Evolutionary conservation across 345 rosid genomes (phyloP).

Genomic region (Gossypium sturtianum): DNA sequence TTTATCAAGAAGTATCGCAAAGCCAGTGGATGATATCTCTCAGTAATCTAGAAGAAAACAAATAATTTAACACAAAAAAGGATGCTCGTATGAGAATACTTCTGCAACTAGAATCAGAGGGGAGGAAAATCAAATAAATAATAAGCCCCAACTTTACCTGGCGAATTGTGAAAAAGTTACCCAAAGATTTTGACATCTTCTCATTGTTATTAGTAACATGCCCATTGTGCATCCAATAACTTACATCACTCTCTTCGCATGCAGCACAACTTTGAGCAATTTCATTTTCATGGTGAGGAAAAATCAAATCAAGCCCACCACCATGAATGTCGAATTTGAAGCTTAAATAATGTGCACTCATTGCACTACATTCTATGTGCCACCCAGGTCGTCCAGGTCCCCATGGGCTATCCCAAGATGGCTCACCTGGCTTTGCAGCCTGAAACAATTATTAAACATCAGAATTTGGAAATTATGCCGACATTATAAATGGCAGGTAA

Average conservation of each 20-base stretch:
- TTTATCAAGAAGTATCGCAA: slow-evolving; percentile 78
- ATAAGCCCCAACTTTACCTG: slow-evolving; percentile 30
- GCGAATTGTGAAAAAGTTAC: slow-evolving; percentile 67
- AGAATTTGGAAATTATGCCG: neutral
- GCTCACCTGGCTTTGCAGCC: slow-evolving; percentile 91
- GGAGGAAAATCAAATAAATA: neutral
- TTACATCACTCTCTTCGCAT: slow-evolving; percentile 47
- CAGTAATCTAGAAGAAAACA: slow-evolving; percentile 49
- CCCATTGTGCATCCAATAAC: slow-evolving; percentile 89
- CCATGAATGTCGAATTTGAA: slow-evolving; percentile 76
- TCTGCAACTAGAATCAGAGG: neutral
- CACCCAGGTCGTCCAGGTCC: slow-evolving; percentile 95
- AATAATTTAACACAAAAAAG: neutral
- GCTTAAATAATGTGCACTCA: slow-evolving; percentile 72
- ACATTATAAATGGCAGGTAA: neutral
- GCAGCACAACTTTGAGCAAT: slow-evolving; percentile 81
- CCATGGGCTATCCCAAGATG: slow-evolving; percentile 89
- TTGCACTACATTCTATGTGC: slow-evolving; percentile 98
- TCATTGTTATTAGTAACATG: slow-evolving; percentile 73
- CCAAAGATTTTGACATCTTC: slow-evolving; percentile 84
- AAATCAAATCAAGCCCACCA: slow-evolving; percentile 72
- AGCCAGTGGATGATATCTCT: slow-evolving; percentile 69
- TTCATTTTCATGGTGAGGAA: slow-evolving; percentile 89
- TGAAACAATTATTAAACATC: slow-evolving; percentile 26
- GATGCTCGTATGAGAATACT: slow-evolving; percentile 1